Evolutionary conservation across 1,284 basidiomycete genomes (phyloP).

Genomic region (Athelia psychrophila): DNA sequence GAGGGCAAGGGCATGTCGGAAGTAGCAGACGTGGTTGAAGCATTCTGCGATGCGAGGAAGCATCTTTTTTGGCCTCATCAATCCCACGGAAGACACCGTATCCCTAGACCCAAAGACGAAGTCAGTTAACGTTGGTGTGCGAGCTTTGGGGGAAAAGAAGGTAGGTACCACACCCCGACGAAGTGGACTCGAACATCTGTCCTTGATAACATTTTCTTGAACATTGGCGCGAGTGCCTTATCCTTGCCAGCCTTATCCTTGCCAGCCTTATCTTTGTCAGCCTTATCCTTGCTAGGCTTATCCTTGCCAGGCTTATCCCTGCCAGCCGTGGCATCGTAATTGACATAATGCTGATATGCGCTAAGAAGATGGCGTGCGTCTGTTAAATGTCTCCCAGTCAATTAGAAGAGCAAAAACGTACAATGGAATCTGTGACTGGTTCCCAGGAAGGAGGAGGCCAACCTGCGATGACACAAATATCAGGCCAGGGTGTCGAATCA

Average conservation of each 20-base stretch:
- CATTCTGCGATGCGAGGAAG: no score
- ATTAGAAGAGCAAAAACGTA: conserved; percentile 7
- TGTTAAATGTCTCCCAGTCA: conserved; percentile 4
- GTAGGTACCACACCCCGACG: conserved; percentile 31
- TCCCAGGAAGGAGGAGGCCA: conserved; percentile 32
- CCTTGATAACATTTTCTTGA: conserved; percentile 23
- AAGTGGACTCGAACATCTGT: conserved; percentile 28
- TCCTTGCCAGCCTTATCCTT: no score
- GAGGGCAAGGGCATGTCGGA: no score
- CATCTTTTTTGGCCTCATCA: no score
- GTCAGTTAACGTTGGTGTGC: neutral
- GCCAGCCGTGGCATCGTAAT: no score
- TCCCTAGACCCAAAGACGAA: conserved; percentile 20
- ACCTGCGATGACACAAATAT: conserved; percentile 25
- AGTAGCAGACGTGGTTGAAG: no score
- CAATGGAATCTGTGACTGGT: conserved; percentile 36
- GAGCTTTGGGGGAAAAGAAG: neutral
- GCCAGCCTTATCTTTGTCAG: no score
- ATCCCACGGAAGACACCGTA: conserved; percentile 33
- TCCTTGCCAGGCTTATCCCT: no score
- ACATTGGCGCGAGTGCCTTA: conserved; percentile 18
- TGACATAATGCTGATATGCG: neutral
- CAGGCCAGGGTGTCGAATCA: neutral
- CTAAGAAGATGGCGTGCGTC: neutral
- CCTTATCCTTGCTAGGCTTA: no score